Conservation (phyloP, 306 rosid species). For the Cicer arietinum region DNA sequence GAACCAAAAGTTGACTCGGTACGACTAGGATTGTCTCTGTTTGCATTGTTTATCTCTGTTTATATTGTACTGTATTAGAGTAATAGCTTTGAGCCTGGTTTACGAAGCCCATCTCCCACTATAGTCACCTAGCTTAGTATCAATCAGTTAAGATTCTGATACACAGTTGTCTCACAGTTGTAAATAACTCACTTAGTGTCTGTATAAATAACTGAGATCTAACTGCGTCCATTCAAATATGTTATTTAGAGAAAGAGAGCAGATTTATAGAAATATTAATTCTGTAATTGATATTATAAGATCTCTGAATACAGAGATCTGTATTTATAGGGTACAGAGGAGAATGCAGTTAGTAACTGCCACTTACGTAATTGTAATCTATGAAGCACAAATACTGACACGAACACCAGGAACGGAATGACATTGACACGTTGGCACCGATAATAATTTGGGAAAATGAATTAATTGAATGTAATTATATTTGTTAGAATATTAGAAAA, state of each 20-base stretch:
- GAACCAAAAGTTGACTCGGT: no score
- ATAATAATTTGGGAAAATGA: no score
- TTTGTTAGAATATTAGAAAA: no score
- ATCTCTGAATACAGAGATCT: neutral
- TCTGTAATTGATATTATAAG: neutral
- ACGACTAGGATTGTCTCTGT: neutral
- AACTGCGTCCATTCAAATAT: neutral
- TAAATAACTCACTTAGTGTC: neutral
- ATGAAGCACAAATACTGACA: no score
- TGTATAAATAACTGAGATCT: neutral
- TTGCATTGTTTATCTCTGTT: neutral
- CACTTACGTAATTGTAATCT: neutral
- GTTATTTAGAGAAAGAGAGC: constrained; percentile 5
- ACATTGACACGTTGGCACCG: no score
- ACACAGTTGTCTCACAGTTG: neutral
- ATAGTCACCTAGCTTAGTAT: neutral
- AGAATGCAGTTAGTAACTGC: constrained; percentile 3
- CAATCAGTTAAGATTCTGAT: no score
- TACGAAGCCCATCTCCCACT: neutral
- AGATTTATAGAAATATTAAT: neutral
- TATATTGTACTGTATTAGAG: neutral
- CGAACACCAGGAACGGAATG: no score
- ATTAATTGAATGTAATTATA: no score
- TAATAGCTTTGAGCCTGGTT: neutral
- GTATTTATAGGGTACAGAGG: neutral